These are phyloP conservation scores for Phytophthora boehmeriae DNA, from an alignment of 352 stramenopile species.

Conservation along the genomic window DNA sequence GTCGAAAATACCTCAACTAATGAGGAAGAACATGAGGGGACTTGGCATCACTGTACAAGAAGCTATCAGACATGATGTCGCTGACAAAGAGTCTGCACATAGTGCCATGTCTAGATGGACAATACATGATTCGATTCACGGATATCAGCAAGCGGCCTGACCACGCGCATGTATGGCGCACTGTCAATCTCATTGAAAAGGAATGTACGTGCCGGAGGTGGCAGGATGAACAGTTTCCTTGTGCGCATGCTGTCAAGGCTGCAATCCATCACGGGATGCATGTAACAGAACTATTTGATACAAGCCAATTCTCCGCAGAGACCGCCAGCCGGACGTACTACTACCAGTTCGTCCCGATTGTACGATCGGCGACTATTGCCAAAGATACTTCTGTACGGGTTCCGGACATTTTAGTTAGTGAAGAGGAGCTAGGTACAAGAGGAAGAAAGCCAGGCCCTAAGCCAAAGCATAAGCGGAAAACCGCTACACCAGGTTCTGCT, in stretches of 20 bases:
- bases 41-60: background rate
- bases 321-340: background rate
- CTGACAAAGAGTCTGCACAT: background rate
- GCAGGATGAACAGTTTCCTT: constrained; percentile 11
- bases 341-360: background rate
- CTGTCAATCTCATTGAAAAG: constrained; percentile 7
- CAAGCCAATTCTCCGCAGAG: background rate
- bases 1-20: background rate
- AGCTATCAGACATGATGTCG: background rate
- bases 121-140: constrained; percentile 6
- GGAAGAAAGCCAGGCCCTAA: constrained; percentile 9
- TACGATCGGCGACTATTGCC: background rate
- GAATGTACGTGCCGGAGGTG: constrained; percentile 10
- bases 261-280: constrained; percentile 15
- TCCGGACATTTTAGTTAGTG: background rate
- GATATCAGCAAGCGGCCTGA: constrained; percentile 5
- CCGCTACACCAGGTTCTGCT: constrained; percentile 6
- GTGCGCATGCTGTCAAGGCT: constrained; percentile 9
- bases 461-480: constrained; percentile 21
- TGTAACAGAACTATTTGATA: constrained; percentile 5
- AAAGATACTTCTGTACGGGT: background rate
- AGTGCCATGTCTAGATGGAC: background rate
- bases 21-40: background rate
- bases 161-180: constrained; percentile 3
- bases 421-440: constrained; percentile 7